These are phyloP conservation scores for Metarhizium brunneum DNA, from an alignment of 2,329 filamentous ascomycete species.

Conservation along the genomic window DNA sequence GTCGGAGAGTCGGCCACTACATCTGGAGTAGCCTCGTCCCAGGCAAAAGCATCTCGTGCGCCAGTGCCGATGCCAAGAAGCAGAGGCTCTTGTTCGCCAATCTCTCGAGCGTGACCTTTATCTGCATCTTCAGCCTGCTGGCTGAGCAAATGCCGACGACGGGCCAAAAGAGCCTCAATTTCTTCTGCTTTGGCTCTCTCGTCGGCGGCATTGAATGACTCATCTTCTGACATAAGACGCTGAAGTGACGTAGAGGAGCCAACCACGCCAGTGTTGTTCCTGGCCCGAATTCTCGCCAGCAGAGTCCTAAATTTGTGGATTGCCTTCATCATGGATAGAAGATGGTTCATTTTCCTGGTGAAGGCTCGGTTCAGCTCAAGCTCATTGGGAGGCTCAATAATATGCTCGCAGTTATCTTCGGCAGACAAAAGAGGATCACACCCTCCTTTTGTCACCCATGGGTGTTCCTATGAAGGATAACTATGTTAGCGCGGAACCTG, in stretches of 20 bases:
- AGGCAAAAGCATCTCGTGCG: slow-evolving; percentile 35
- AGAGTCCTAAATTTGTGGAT: slow-evolving; percentile 81
- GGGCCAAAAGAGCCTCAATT: slow-evolving; percentile 38
- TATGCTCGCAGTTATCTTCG: slow-evolving; percentile 76
- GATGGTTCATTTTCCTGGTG: slow-evolving; percentile 77
- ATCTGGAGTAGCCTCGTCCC: slow-evolving; percentile 28
- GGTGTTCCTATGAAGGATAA: slow-evolving; percentile 55
- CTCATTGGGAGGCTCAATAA: slow-evolving; percentile 77
- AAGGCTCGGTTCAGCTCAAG: slow-evolving; percentile 87
- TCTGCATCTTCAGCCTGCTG: slow-evolving; percentile 29
- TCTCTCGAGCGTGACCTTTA: slow-evolving; percentile 43
- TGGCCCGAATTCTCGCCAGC: slow-evolving; percentile 29
- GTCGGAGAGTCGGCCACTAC: slow-evolving; percentile 77
- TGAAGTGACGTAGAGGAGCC: not conserved
- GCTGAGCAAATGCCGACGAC: slow-evolving; percentile 32
- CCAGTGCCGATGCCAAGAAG: slow-evolving; percentile 72
- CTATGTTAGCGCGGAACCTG: not conserved
- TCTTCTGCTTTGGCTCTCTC: slow-evolving; percentile 34
- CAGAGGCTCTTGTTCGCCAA: slow-evolving; percentile 49
- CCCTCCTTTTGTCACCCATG: slow-evolving; percentile 83
- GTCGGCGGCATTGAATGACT: slow-evolving; percentile 14
- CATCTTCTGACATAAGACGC: not conserved
- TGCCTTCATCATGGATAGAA: slow-evolving; percentile 85
- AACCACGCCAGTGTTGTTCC: slow-evolving; percentile 7
- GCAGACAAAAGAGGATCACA: slow-evolving; percentile 67